phyloP scores from a whole-genome alignment of 768 basidiomycete species.

The Hygrophorus pudorinus region DNA sequence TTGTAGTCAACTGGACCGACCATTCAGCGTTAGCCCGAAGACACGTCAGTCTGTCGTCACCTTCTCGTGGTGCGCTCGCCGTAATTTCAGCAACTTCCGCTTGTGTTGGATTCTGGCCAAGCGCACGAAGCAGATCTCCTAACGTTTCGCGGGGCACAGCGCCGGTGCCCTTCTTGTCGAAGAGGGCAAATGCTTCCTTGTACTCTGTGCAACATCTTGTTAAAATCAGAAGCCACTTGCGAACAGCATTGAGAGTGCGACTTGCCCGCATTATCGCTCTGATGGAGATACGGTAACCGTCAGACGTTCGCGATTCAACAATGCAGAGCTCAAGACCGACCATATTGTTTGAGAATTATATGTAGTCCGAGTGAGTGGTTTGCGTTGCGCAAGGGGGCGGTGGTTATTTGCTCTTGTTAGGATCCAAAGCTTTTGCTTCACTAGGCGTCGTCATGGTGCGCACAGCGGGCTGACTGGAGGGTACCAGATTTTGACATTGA shows the following conservation, averaged over 20 bases:
- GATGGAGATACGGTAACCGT: not conserved
- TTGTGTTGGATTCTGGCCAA: constrained; percentile 99
- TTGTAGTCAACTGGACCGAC: constrained; percentile 72
- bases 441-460: too few relatives aligned
- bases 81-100: constrained; percentile 88
- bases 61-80: constrained; percentile 61
- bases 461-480: too few relatives aligned
- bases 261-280: constrained; percentile 34
- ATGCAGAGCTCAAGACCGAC: too few relatives aligned
- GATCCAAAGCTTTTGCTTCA: not conserved
- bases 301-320: too few relatives aligned
- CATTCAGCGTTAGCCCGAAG: too few relatives aligned
- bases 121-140: constrained; percentile 85
- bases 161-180: constrained; percentile 94
- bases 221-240: not conserved
- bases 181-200: constrained; percentile 95
- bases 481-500: not conserved
- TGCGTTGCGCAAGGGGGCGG: not conserved
- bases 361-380: not conserved
- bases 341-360: too few relatives aligned
- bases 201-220: constrained; percentile 48
- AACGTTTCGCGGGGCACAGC: constrained; percentile 80
- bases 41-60: too few relatives aligned
- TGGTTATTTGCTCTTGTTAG: constrained; percentile 14
- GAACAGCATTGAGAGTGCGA: too few relatives aligned